phyloP scores from a whole-genome alignment of 2,329 filamentous ascomycete species.

The Colletotrichum nymphaeae region DNA sequence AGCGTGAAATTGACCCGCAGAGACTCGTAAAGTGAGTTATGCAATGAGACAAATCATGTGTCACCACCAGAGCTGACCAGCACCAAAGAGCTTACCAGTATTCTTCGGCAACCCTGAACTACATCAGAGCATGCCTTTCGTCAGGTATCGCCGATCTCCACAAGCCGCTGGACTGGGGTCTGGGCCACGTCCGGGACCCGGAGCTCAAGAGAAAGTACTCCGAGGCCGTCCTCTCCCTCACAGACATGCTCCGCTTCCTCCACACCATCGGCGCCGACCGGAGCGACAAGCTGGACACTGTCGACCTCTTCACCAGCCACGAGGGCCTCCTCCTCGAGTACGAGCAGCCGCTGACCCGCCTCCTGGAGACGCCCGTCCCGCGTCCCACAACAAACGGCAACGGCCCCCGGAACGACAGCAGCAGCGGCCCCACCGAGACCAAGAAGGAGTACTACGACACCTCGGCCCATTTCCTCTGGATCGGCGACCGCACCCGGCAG shows the following conservation, averaged over 20 bases:
- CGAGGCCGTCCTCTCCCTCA: conserved; percentile 85
- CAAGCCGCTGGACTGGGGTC: conserved; percentile 91
- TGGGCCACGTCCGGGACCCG: conserved; percentile 90
- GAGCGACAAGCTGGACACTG: conserved; percentile 85
- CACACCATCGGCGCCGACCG: conserved; percentile 91
- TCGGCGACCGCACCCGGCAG: conserved; percentile 95
- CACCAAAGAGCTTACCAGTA: conserved; percentile 85
- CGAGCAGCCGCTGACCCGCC: conserved; percentile 86
- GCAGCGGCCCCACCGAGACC: conserved; percentile 52
- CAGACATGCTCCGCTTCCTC: conserved; percentile 94
- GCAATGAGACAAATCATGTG: not conserved
- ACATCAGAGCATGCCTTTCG: conserved; percentile 83
- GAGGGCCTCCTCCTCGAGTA: conserved; percentile 96
- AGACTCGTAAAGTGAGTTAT: conserved; percentile 76
- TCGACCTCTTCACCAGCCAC: conserved; percentile 95
- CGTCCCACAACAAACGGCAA: conserved; percentile 38
- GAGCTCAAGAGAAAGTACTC: conserved; percentile 88
- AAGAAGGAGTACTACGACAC: conserved; percentile 87
- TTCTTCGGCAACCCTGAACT: conserved; percentile 94
- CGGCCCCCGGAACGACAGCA: conserved; percentile 38
- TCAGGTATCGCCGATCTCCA: conserved; percentile 95
- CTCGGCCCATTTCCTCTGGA: conserved; percentile 97
- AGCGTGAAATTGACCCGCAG: conserved; percentile 83
- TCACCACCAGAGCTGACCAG: conserved; percentile 12
- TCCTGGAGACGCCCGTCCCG: conserved; percentile 72